Evolutionary conservation across 345 rosid species (phyloP).

Genomic region (Nephelium lappaceum): DNA sequence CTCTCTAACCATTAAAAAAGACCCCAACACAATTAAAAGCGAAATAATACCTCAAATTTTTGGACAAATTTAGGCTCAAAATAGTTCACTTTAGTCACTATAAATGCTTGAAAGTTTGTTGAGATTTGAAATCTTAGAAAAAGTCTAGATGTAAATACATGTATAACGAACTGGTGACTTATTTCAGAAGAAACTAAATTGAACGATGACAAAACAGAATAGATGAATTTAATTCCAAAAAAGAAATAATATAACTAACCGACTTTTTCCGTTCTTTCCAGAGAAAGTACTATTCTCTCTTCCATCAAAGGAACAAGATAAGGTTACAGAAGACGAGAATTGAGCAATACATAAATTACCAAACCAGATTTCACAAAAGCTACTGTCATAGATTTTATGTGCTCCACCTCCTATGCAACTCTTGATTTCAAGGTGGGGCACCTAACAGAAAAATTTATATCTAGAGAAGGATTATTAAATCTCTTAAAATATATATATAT

Average conservation of each 20-base stretch:
- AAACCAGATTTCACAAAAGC: slow-evolving; percentile 9
- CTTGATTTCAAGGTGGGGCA: slow-evolving; percentile 13
- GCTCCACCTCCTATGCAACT: slow-evolving; percentile 9
- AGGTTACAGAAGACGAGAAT: slow-evolving; percentile 6
- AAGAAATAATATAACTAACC: too few relatives aligned
- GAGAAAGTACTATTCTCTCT: too few relatives aligned
- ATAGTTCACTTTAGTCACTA: too few relatives aligned
- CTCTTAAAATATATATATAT: too few relatives aligned
- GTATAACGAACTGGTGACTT: neutral
- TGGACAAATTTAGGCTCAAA: too few relatives aligned
- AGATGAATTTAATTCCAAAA: neutral
- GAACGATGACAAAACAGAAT: neutral
- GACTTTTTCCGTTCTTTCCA: too few relatives aligned
- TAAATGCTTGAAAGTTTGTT: too few relatives aligned
- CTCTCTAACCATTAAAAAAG: too few relatives aligned
- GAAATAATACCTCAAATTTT: neutral
- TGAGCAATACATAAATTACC: neutral
- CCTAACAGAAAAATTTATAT: neutral
- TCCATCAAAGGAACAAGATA: too few relatives aligned
- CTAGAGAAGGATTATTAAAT: neutral
- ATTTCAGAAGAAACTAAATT: neutral
- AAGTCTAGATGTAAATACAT: too few relatives aligned
- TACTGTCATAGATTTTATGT: neutral
- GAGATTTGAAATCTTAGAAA: too few relatives aligned
- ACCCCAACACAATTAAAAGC: too few relatives aligned